These are phyloP conservation scores for Pseudogymnoascus sp. DNA, from an alignment of 2,329 filamentous ascomycete species.

Conservation along the genomic window DNA sequence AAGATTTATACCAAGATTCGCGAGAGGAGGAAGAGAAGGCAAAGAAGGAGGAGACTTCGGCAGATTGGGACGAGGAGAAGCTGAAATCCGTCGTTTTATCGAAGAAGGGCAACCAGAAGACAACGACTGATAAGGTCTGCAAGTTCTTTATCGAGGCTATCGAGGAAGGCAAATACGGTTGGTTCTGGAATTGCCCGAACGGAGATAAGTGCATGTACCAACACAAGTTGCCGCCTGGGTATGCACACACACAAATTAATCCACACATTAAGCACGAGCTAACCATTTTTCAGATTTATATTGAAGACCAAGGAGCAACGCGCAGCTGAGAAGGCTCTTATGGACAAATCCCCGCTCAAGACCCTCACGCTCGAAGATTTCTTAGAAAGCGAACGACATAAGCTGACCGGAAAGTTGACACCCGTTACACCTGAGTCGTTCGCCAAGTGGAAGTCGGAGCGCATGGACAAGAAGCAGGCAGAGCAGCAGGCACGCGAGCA, in stretches of 20 bases:
- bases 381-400: constrained; percentile 91
- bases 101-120: constrained; percentile 95
- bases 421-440: constrained; percentile 91
- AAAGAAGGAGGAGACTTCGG: constrained; percentile 88
- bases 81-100: constrained; percentile 82
- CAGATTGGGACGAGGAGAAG: constrained; percentile 97
- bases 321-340: constrained; percentile 86
- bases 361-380: constrained; percentile 97
- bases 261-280: constrained; percentile 20
- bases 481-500: constrained; percentile 84
- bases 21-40: constrained; percentile 64
- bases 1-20: constrained; percentile 80
- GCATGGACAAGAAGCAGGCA: constrained; percentile 89
- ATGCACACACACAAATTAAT: constrained; percentile 37
- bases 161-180: constrained; percentile 97
- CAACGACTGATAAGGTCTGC: constrained; percentile 97
- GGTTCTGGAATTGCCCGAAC: constrained; percentile 98
- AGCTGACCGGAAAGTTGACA: constrained; percentile 83
- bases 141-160: constrained; percentile 97
- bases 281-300: constrained; percentile 61
- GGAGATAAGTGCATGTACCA: constrained; percentile 98
- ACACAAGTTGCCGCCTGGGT: constrained; percentile 91
- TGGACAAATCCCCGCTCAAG: constrained; percentile 93
- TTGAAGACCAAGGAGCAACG: constrained; percentile 97
- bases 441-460: constrained; percentile 94